These are phyloP conservation scores for Stereum hirsutum DNA, from an alignment of 1,284 basidiomycete genomes.

Conservation along the genomic window DNA sequence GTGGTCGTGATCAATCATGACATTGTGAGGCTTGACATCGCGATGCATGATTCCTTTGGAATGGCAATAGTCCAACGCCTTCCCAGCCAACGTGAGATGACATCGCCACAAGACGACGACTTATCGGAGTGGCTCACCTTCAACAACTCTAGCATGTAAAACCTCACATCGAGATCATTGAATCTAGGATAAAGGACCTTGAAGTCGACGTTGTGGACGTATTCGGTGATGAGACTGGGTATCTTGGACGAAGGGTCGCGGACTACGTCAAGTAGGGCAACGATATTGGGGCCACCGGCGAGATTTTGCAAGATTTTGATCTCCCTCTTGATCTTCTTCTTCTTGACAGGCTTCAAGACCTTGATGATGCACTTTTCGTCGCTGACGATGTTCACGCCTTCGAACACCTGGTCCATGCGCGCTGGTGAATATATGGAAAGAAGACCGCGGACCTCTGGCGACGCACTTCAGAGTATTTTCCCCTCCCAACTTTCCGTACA, in stretches of 20 bases:
- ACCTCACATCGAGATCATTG: slow-evolving; percentile 91
- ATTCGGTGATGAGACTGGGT: slow-evolving; percentile 97
- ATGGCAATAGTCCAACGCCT: slow-evolving; percentile 97
- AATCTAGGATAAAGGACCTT: slow-evolving; percentile 95
- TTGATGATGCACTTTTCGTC: slow-evolving; percentile 98
- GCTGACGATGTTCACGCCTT: slow-evolving; percentile 89
- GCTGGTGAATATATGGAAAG: slow-evolving; percentile 7
- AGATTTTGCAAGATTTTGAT: slow-evolving; percentile 98
- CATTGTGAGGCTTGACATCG: slow-evolving; percentile 98
- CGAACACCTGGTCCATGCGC: slow-evolving; percentile 95
- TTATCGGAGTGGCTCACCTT: slow-evolving; percentile 46
- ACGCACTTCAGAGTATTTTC: slow-evolving; percentile 90
- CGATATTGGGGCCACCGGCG: slow-evolving; percentile 89
- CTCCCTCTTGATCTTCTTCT: slow-evolving; percentile 99
- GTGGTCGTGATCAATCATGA: slow-evolving; percentile 99
- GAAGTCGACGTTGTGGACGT: slow-evolving; percentile 97
- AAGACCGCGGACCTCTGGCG: slow-evolving; percentile 3
- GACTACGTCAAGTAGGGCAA: slow-evolving; percentile 90
- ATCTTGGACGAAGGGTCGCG: slow-evolving; percentile 93
- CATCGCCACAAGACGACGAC: not conserved
- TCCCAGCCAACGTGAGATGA: slow-evolving; percentile 9
- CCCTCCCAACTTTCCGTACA: slow-evolving; percentile 92
- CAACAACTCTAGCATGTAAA: slow-evolving; percentile 94
- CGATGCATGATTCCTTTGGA: slow-evolving; percentile 99
- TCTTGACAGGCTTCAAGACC: slow-evolving; percentile 98